Percentiles rank a stretch among this genome's conserved stretches.
These are phyloP conservation scores for Tephrocybe sp. DNA, from an alignment of 768 basidiomycete species.

Conservation along the genomic window DNA sequence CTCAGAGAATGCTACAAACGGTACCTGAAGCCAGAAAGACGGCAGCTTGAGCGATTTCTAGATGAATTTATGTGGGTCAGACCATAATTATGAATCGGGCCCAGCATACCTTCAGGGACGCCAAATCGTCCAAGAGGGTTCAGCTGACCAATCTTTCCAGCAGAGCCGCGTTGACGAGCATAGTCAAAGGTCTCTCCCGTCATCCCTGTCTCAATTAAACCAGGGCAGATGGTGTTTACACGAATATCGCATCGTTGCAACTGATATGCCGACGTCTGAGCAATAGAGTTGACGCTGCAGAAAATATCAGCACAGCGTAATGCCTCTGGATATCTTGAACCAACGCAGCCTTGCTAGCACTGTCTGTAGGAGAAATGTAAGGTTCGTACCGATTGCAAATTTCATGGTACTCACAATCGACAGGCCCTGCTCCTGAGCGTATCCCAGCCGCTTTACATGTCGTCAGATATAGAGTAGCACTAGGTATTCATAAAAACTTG, in stretches of 20 bases:
- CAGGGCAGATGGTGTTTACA: conserved; percentile 89
- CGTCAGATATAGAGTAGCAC: neutral
- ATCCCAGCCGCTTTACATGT: conserved; percentile 68
- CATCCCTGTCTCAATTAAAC: conserved; percentile 94
- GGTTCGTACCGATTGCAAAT: neutral
- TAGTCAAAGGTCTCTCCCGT: conserved; percentile 74
- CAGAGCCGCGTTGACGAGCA: conserved; percentile 75
- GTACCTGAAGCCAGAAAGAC: conserved; percentile 87
- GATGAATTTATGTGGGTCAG: conserved; percentile 10
- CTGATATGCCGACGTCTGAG: conserved; percentile 79
- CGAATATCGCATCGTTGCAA: conserved; percentile 82
- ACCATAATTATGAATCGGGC: neutral
- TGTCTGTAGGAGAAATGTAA: conserved; percentile 43
- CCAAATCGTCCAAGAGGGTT: conserved; percentile 84
- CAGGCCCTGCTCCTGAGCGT: conserved; percentile 76
- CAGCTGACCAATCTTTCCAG: conserved; percentile 75
- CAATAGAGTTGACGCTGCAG: conserved; percentile 82
- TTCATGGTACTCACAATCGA: conserved; percentile 65
- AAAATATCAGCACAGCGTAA: conserved; percentile 1
- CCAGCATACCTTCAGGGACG: conserved; percentile 66
- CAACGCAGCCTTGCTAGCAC: conserved; percentile 92
- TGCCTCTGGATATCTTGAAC: conserved; percentile 23
- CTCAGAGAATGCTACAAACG: neutral
- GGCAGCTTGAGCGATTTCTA: conserved; percentile 86
- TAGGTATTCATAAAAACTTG: conserved; percentile 29